Percentiles rank a stretch among this genome's conserved stretches.
Evolutionary conservation across 1,284 basidiomycete species (phyloP).

Genomic region (Pterula multifida): DNA sequence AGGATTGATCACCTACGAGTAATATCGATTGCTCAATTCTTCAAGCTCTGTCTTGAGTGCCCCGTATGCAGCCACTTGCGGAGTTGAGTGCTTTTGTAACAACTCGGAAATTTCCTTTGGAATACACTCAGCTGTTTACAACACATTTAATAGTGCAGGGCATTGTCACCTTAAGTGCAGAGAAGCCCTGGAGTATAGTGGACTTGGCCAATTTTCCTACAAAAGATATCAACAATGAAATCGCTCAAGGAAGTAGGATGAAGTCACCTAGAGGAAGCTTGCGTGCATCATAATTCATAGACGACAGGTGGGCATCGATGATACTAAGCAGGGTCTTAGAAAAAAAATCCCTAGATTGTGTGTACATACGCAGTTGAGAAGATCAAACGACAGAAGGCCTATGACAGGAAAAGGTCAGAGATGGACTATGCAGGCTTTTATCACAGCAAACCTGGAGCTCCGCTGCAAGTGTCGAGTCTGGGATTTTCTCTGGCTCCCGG

Average conservation of each 20-base stretch:
- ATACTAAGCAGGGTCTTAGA: slow-evolving; percentile 22
- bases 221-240: slow-evolving; percentile 3
- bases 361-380: slow-evolving; percentile 38
- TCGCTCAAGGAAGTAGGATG: neutral
- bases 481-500: slow-evolving; percentile 22
- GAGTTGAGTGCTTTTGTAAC: slow-evolving; percentile 35
- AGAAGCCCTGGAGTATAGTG: slow-evolving; percentile 46
- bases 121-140: neutral
- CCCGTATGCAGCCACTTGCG: slow-evolving; percentile 21
- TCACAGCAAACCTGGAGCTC: slow-evolving; percentile 36
- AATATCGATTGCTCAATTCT: slow-evolving; percentile 39
- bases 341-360: no score
- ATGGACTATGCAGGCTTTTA: no score
- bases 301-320: slow-evolving; percentile 44
- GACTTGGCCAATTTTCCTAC: slow-evolving; percentile 44
- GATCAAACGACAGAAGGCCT: slow-evolving; percentile 43
- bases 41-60: slow-evolving; percentile 28
- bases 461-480: slow-evolving; percentile 30
- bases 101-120: slow-evolving; percentile 34
- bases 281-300: slow-evolving; percentile 61
- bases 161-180: slow-evolving; percentile 36
- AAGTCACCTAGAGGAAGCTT: slow-evolving; percentile 48
- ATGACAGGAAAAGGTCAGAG: slow-evolving; percentile 3
- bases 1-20: slow-evolving; percentile 49
- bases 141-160: neutral